Base-by-base conservation (phyloP, 2,329 filamentous ascomycete genomes). In the Aureobasidium lini region DNA sequence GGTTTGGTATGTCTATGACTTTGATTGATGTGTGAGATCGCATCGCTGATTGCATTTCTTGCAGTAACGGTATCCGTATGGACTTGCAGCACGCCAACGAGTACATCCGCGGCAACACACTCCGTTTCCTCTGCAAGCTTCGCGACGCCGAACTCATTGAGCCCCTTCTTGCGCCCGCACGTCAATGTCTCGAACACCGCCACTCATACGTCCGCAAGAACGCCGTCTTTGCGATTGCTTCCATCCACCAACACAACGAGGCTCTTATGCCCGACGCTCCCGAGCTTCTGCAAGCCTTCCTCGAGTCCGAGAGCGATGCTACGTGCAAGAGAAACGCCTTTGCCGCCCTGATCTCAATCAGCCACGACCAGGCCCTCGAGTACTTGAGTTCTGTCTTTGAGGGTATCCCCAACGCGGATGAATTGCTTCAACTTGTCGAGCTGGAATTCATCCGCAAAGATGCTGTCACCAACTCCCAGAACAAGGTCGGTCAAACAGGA, bases 281-380 rank as follows among this genome's bases (percentile, higher is more conserved):
- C 57, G 94, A 99, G 68, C 85, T 99, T 62, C 87, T 99, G 64
- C 84, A 90, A 60, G 84, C 85, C 16, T 99, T 99, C 80, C 81
- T 99, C 62, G 89, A 93, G 66, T 84, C 85, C 58, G 94, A 99
- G 76, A 95, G 84, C 67, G 94, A 99, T 71, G 85, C 89, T 54
- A 97, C 94, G 31, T 97, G 93, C 84, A 97, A 96, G 82, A 85
- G 94, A 70, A 99, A 99, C 74, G 94, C 93, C 7, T 97, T 99
- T 72, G 91, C 91, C 39, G 92, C 94, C 10, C 81, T 99, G 47
- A 84, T 89, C 64, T 89, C 85, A 67, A 96, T 99, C 69, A 94
- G 89, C 74, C 94, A 97, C 72, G 90, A 96, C 64, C 93, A 92
- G 71, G 92, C 94, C 0, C 78, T 97, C 40, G 83, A 89, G 66